phyloP scores from a whole-genome alignment of 495 filamentous ascomycete species.

The Neurospora sp. region DNA sequence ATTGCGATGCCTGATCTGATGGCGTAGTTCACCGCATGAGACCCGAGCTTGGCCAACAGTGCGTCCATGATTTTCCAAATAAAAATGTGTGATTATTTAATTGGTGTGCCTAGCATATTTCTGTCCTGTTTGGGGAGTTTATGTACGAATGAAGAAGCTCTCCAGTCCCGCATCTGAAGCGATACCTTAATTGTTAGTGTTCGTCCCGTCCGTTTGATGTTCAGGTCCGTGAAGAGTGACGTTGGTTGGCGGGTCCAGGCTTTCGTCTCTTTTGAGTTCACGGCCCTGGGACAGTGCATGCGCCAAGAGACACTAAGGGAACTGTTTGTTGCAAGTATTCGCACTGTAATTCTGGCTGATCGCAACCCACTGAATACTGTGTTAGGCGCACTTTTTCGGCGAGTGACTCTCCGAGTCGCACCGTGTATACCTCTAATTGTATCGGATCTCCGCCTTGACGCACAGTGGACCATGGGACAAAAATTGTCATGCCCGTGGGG shows the following conservation, averaged over 20 bases:
- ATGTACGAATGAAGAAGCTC: neutral
- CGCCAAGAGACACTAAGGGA: neutral
- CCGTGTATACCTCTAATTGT: neutral
- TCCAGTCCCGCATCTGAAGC: no score
- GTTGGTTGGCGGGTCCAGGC: neutral
- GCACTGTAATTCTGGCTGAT: neutral
- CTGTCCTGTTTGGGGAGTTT: neutral
- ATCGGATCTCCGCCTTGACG: no score
- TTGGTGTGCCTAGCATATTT: neutral
- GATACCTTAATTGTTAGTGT: neutral
- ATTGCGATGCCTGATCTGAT: conserved; percentile 84
- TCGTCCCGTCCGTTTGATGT: neutral
- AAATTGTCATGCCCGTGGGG: conserved; percentile 2
- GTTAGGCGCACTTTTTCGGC: neutral
- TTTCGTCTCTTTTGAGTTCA: neutral
- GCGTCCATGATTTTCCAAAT: conserved; percentile 56
- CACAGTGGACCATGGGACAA: neutral
- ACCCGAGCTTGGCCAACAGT: conserved; percentile 55
- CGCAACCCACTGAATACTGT: neutral
- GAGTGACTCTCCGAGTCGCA: neutral
- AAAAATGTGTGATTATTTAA: neutral
- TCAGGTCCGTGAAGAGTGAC: neutral
- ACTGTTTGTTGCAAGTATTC: neutral
- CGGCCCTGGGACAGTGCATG: neutral
- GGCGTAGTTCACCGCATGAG: conserved; percentile 83